Evolutionary conservation across 2,329 filamentous ascomycete species (phyloP).

Genomic region (Colletotrichum chrysophilum): DNA sequence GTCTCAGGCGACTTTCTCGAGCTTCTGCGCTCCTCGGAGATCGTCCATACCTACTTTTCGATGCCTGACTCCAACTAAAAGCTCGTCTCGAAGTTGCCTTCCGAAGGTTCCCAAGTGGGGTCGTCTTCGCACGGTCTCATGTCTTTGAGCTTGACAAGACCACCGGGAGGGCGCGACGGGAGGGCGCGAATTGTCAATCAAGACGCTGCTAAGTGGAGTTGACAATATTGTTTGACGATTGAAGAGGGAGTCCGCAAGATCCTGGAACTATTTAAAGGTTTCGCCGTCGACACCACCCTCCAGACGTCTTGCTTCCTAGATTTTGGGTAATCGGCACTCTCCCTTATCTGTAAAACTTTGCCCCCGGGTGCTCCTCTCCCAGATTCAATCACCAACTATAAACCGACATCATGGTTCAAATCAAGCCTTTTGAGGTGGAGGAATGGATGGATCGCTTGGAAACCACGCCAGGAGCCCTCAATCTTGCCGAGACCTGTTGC

Average conservation of each 20-base stretch:
- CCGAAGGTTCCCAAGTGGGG: neutral
- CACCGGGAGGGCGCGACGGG: neutral
- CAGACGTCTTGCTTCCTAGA: neutral
- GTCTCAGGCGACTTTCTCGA: neutral
- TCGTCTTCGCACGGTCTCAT: neutral
- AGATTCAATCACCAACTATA: neutral
- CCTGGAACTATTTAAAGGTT: neutral
- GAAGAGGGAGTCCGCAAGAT: neutral
- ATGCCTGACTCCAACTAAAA: neutral
- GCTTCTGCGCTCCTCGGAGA: neutral
- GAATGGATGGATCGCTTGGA: constrained; percentile 70
- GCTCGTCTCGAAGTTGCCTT: neutral
- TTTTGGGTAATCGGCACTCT: neutral
- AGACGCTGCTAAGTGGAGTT: neutral
- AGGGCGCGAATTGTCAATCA: neutral
- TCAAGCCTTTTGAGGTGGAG: constrained; percentile 68
- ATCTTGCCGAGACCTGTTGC: constrained; percentile 81
- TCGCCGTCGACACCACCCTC: neutral
- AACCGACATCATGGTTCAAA: constrained; percentile 33
- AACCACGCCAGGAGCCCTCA: constrained; percentile 60
- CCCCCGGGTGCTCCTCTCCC: neutral
- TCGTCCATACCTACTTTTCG: neutral
- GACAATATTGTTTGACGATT: neutral
- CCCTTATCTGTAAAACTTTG: neutral
- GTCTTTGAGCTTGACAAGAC: neutral